A percentile compares a stretch with the other conserved stretches of the same genome.
phyloP scores from a whole-genome alignment of 257 asterid genomes.

The Rhazya stricta region DNA sequence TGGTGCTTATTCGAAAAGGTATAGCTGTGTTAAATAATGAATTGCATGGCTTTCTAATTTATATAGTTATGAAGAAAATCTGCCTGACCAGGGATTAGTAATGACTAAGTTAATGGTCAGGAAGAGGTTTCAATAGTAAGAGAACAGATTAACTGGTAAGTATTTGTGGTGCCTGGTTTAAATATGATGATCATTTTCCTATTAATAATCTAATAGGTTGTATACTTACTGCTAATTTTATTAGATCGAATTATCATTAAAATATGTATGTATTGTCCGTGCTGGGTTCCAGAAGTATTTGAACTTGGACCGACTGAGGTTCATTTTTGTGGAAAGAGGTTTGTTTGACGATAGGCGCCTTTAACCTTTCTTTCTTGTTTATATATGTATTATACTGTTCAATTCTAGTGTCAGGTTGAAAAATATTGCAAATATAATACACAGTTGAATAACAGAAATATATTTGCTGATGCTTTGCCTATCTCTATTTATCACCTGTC shows the following conservation, averaged over 20 bases:
- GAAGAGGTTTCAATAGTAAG: not conserved
- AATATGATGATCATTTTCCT: not conserved
- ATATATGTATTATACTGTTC: not conserved
- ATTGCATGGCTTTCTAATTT: not conserved
- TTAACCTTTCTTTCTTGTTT: not conserved
- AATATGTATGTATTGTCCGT: not conserved
- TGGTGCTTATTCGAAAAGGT: conserved; percentile 78
- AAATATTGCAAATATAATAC: not conserved
- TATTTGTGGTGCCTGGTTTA: not conserved
- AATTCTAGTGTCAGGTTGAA: not conserved
- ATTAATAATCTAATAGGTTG: not conserved
- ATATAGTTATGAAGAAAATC: not conserved
- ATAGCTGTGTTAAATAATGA: conserved; percentile 7
- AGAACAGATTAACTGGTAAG: not conserved
- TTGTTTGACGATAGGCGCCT: not conserved
- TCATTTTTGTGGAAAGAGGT: not conserved
- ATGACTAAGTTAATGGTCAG: not conserved
- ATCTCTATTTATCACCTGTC: not conserved
- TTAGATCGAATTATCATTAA: not conserved
- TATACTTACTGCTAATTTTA: not conserved
- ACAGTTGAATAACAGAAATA: not conserved
- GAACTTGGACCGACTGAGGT: not conserved
- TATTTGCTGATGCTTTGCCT: not conserved
- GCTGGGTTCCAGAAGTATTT: not conserved
- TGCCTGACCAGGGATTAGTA: not conserved